Base-by-base conservation (phyloP, 176 grass and related monocot genomes). In the Musa acuminata region DNA sequence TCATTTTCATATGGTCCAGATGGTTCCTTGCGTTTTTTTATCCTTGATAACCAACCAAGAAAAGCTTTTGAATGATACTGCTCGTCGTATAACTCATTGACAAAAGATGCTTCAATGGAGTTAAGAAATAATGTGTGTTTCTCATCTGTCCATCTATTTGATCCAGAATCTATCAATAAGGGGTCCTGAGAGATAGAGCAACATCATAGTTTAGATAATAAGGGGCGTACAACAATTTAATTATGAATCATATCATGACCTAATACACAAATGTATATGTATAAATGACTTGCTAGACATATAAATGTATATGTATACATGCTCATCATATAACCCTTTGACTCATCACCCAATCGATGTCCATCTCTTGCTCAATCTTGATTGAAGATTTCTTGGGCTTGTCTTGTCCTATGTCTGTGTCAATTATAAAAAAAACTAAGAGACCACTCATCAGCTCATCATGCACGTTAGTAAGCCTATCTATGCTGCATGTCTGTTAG, bases 101-200 rank as follows among this genome's bases (percentile, higher is more conserved):
- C 66, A 69, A 99, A 99, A 5, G 86, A 87, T 84, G 90, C 82
- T 73, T 99, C 90, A 55, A 94, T 51, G 51, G 86, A 84, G 69
- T 62, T 82, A 13, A 99, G 88, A 87, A 94, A 99, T 13, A 84
- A 78, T 82, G 67, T 85, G 78, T 99, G 95, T 68, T 87, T 99
- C 77, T 89, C 86, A 79, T 99, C 78, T 29, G 86, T 99, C 90
- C 95, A 99, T 69, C 86, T 85, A 60, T 71, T 83, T 53, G 86
- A 87, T 8, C 59, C 69, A 52, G 84, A 84, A 62, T 80, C 82
- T 52, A 78, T 74, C 65, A 78, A 79, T 22, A 63, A 21, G 69
- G 76, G 50, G 27, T 74, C 82, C 90, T 99, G 88, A 55, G 69
- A 81, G 67, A 55, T 78, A 60, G 82, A 55, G 8, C 82, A 65